These are phyloP conservation scores for Sutorius eximius DNA, from an alignment of 1,284 basidiomycete species.

Conservation along the genomic window DNA sequence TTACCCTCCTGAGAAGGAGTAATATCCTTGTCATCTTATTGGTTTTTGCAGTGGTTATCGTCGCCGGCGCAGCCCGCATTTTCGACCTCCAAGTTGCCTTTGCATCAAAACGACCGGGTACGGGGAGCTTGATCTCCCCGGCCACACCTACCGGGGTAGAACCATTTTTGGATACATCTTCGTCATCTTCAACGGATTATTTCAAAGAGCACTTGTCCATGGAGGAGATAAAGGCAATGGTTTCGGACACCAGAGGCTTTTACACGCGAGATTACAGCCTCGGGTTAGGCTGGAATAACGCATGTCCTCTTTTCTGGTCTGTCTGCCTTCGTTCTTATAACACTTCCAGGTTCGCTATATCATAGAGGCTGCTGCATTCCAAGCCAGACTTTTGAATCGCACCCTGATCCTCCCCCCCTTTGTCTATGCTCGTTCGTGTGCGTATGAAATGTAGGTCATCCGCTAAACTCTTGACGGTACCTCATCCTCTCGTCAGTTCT, in stretches of 20 bases:
- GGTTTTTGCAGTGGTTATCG: slow-evolving; percentile 3
- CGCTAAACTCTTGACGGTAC: neutral
- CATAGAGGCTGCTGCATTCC: slow-evolving; percentile 39
- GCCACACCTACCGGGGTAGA: neutral
- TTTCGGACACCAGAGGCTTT: slow-evolving; percentile 37
- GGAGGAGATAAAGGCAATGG: slow-evolving; percentile 25
- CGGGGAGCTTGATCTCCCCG: neutral
- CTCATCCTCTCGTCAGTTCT: slow-evolving; percentile 13
- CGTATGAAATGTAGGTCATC: slow-evolving; percentile 31
- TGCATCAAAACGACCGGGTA: slow-evolving; percentile 3
- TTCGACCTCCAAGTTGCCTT: slow-evolving; percentile 11
- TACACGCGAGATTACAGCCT: slow-evolving; percentile 40
- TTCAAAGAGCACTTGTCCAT: slow-evolving; percentile 18
- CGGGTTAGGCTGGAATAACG: slow-evolving; percentile 42
- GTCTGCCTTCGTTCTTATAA: neutral
- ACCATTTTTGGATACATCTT: neutral
- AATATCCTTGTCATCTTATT: slow-evolving; percentile 11
- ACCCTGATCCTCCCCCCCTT: slow-evolving; percentile 41
- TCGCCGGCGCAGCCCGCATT: slow-evolving; percentile 8
- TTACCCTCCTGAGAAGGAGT: slow-evolving; percentile 6
- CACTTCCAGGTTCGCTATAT: slow-evolving; percentile 38
- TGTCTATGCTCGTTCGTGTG: slow-evolving; percentile 43
- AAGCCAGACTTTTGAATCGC: slow-evolving; percentile 39
- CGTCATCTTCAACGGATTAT: neutral
- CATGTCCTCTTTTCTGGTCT: slow-evolving; percentile 8